These are phyloP conservation scores for Leccinum fallax DNA, from an alignment of 1,284 basidiomycete species.

Conservation along the genomic window DNA sequence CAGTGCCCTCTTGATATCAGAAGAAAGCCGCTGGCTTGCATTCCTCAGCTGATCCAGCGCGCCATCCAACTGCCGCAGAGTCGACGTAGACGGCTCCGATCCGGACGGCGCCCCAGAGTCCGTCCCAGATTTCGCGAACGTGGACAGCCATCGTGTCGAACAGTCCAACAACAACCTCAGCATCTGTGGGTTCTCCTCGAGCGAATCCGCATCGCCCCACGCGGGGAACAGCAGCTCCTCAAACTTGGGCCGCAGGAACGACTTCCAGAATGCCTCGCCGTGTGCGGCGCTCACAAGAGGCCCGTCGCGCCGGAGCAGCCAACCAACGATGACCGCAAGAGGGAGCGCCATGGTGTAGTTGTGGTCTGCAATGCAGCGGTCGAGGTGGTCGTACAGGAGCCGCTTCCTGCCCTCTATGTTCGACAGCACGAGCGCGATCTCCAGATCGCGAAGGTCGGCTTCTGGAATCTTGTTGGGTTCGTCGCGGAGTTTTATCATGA, in stretches of 20 bases:
- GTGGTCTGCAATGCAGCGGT: neutral
- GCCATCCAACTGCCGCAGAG: neutral
- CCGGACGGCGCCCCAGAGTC: neutral
- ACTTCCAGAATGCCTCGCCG: neutral
- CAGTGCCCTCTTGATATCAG: conserved; percentile 6
- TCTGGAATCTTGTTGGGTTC: conserved; percentile 7
- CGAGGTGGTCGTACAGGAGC: conserved; percentile 8
- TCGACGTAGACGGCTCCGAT: neutral
- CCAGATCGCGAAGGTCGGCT: conserved; percentile 7
- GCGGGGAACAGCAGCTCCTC: conserved; percentile 5
- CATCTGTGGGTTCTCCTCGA: conserved; percentile 13
- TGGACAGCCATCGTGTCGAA: conserved; percentile 3
- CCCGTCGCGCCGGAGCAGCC: conserved; percentile 8
- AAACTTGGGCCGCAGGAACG: conserved; percentile 6
- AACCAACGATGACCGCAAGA: conserved; percentile 5
- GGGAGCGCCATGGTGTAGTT: conserved; percentile 5
- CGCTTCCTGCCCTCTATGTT: conserved; percentile 1
- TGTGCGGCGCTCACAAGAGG: neutral
- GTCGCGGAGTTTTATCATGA: conserved; percentile 1
- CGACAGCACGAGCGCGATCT: conserved; percentile 6
- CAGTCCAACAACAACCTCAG: conserved; percentile 7
- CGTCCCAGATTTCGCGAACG: neutral
- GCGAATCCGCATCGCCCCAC: conserved; percentile 4
- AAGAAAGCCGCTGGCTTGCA: neutral
- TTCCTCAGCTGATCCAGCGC: neutral